Evolutionary conservation across 1,139 yeast genomes (phyloP).

Genomic region (Taphrina deformans): DNA sequence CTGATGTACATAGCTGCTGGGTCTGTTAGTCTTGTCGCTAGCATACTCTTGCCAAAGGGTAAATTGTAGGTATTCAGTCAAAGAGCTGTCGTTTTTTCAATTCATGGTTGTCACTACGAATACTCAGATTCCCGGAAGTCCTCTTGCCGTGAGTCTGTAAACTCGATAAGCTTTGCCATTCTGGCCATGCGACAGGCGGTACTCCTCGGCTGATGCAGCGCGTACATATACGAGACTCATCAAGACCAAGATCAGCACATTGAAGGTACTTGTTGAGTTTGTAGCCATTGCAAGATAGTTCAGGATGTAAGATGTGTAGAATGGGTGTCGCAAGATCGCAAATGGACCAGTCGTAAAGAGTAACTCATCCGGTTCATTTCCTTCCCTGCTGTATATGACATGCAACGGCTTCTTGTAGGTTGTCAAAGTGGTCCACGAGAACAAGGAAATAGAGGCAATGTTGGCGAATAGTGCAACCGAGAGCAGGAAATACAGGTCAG

Average conservation of each 20-base stretch:
- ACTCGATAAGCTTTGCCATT: neutral
- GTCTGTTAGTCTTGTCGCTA: neutral
- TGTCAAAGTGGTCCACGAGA: neutral
- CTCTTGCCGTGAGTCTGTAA: neutral
- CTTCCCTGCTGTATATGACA: constrained; percentile 1
- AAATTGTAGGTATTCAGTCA: no score
- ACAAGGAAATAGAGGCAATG: neutral
- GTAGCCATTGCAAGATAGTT: neutral
- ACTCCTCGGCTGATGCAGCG: neutral
- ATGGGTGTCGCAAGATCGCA: neutral
- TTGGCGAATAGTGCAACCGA: neutral
- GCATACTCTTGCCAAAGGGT: neutral
- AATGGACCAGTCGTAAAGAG: neutral
- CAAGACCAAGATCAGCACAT: neutral
- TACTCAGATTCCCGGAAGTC: neutral
- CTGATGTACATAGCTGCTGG: constrained; percentile 8
- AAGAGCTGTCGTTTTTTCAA: no score
- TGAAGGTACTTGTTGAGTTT: neutral
- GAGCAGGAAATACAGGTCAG: neutral
- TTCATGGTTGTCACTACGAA: no score
- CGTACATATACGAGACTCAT: neutral
- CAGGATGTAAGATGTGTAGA: neutral
- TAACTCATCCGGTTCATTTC: neutral
- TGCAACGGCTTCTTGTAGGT: neutral
- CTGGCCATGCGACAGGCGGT: neutral